Evolutionary conservation across 805 yeast species (phyloP).

Genomic region (Saturnispora dispora): DNA sequence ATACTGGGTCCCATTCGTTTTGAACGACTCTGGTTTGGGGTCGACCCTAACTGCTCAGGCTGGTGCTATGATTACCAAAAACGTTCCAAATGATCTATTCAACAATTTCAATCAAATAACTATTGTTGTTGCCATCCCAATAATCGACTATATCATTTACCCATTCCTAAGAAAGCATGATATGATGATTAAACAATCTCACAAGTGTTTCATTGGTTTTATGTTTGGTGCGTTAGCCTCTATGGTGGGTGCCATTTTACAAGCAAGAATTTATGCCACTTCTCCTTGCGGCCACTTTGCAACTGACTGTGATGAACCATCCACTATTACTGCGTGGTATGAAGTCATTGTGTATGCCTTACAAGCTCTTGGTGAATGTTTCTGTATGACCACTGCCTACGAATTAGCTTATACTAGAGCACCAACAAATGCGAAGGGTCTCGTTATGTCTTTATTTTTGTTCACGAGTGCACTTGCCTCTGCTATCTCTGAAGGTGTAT

Average conservation of each 20-base stretch:
- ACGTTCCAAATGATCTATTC: slow-evolving; percentile 51
- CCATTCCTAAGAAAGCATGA: slow-evolving; percentile 36
- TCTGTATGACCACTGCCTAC: slow-evolving; percentile 41
- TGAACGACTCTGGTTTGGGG: slow-evolving; percentile 42
- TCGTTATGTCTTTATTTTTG: slow-evolving; percentile 38
- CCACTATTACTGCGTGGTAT: slow-evolving; percentile 29
- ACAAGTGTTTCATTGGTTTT: slow-evolving; percentile 41
- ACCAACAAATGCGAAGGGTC: slow-evolving; percentile 44
- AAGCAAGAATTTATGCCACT: slow-evolving; percentile 38
- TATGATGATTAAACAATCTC: slow-evolving; percentile 36
- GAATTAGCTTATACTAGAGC: slow-evolving; percentile 47
- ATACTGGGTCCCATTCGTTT: slow-evolving; percentile 31
- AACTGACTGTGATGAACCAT: slow-evolving; percentile 28
- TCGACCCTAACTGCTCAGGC: slow-evolving; percentile 43
- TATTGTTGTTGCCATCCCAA: slow-evolving; percentile 42
- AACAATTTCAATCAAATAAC: slow-evolving; percentile 47
- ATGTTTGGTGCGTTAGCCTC: slow-evolving; percentile 38
- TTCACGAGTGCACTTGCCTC: slow-evolving; percentile 38
- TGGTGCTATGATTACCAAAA: slow-evolving; percentile 42
- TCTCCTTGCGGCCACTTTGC: slow-evolving; percentile 46
- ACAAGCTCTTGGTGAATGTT: slow-evolving; percentile 44
- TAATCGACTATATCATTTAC: slow-evolving; percentile 39
- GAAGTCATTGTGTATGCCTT: slow-evolving; percentile 28
- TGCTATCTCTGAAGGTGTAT: slow-evolving; percentile 36
- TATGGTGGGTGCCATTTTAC: slow-evolving; percentile 42